Evolutionary conservation across 768 basidiomycete genomes (phyloP).

Genomic region (Porpolomopsis calyptriformis): DNA sequence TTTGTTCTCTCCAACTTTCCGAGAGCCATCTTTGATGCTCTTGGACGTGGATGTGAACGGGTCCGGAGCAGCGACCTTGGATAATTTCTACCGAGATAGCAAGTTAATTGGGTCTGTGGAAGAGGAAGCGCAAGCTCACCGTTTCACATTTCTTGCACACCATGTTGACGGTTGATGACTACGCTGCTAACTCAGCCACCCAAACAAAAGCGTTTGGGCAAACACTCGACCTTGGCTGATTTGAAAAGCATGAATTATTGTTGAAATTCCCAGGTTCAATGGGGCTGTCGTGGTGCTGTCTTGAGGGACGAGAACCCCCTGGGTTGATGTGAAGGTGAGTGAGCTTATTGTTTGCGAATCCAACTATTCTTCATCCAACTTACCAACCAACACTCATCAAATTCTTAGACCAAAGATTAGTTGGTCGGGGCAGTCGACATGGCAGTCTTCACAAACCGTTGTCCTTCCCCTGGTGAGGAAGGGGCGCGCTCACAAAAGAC

Average conservation of each 20-base stretch:
- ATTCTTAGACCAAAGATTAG: background rate
- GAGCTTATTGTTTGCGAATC: background rate
- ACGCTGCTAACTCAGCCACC: background rate
- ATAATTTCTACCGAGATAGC: conserved; percentile 61
- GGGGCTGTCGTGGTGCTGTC: background rate
- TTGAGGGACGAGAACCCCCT: background rate
- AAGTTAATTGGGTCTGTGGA: background rate
- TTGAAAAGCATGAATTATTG: background rate
- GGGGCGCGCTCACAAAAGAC: conserved; percentile 3
- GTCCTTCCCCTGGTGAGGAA: background rate
- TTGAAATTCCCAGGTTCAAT: background rate
- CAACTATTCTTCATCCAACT: background rate
- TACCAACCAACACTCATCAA: conserved; percentile 3
- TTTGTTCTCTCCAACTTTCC: conserved; percentile 82
- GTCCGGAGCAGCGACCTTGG: conserved; percentile 82
- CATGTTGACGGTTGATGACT: conserved; percentile 33
- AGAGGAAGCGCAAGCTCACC: conserved; percentile 26
- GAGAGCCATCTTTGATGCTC: conserved; percentile 69
- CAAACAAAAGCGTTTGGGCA: background rate
- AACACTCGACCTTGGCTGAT: background rate
- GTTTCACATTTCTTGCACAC: conserved; percentile 83
- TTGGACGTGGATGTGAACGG: conserved; percentile 67
- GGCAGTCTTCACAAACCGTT: background rate
- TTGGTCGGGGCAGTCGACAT: conserved; percentile 1
- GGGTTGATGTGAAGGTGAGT: background rate